These are phyloP conservation scores for Thalassiosira exigua DNA, from an alignment of 352 stramenopile species.

Conservation along the genomic window DNA sequence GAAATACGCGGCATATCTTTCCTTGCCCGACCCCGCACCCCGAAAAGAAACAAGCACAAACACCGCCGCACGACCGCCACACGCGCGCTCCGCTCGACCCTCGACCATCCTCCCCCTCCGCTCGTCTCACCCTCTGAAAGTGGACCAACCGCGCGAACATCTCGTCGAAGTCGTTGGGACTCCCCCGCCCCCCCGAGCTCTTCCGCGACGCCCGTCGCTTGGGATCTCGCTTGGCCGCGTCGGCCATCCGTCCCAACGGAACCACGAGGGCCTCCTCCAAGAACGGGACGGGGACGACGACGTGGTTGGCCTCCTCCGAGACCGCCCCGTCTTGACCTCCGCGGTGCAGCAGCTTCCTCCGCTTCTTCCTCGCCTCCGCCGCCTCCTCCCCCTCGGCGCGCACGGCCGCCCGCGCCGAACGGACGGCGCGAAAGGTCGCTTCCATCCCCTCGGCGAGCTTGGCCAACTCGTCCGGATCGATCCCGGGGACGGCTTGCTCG, in stretches of 20 bases:
- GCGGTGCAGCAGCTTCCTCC: neutral
- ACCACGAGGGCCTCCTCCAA: conserved; percentile 13
- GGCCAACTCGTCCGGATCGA: conserved; percentile 1
- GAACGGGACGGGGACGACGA: conserved; percentile 4
- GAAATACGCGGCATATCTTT: too few species aligned
- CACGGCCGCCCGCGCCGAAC: neutral
- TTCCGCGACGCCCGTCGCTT: neutral
- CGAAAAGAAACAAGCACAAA: too few species aligned
- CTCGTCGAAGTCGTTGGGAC: too few species aligned
- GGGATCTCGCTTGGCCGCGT: neutral
- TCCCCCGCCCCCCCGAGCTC: too few species aligned
- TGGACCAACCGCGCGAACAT: too few species aligned
- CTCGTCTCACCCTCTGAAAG: too few species aligned
- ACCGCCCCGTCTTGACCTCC: neutral
- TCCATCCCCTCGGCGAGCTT: conserved; percentile 10
- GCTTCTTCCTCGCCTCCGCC: neutral
- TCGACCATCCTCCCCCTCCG: too few species aligned
- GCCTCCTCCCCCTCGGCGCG: neutral
- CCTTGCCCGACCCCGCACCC: too few species aligned
- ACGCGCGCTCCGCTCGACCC: too few species aligned
- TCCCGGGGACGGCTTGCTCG: neutral
- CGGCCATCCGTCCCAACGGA: conserved; percentile 15
- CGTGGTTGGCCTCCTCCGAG: neutral
- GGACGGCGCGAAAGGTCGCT: conserved; percentile 8
- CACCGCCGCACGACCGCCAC: too few species aligned